Base-by-base conservation (phyloP, 2,329 filamentous ascomycete species). In the Ceratocystis diversiconidia region DNA sequence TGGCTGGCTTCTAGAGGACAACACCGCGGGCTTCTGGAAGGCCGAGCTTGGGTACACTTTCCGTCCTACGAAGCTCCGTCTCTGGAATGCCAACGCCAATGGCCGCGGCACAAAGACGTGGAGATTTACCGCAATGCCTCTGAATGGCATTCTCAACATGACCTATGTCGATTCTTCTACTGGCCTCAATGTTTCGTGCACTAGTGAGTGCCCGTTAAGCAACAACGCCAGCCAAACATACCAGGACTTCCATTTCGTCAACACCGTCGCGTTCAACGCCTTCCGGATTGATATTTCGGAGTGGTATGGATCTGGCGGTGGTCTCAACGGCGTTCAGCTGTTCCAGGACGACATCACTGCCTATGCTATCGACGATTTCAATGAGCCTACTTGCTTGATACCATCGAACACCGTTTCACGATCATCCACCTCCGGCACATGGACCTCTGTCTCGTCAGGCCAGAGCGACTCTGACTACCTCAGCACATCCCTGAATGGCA, bases 131-230 rank as follows among this genome's bases (percentile, higher is more conserved):
- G 89, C 91, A 19, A 78, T 92, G 67, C 92, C 92, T 4, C 84
- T 92, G 71, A 86, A 89, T 69, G 94, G 94, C 63, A 96, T 99
- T 73, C 89, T 99, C 85, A 96, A 97, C 75, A 81, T 99, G 72
- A 95, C 91, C 46, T 97, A 94, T 71, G 85, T 86, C 69, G 90
- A 97, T 72, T 86, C 88, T 28, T 78, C 73, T 48, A 88, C 84
- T 1, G 87, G 88, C 30, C 77, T 82, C 62, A 86, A 86, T 65
- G 76, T 78, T 36, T 85, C 82, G 66, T 99, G 94, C 76, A 90
- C 92, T 64, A 87, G 85, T 68, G 81, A 84, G 71, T 99, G 94
- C 71, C 89, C 92, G n/a, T 80, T 99, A 61, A 90, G 88, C 68
- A 79, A 85, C 72, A 84, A 90, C 71, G 76, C 79, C 19, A 82